These are phyloP conservation scores for Acanthochlamys bracteata DNA, from an alignment of 106 monocot species.

Conservation along the genomic window DNA sequence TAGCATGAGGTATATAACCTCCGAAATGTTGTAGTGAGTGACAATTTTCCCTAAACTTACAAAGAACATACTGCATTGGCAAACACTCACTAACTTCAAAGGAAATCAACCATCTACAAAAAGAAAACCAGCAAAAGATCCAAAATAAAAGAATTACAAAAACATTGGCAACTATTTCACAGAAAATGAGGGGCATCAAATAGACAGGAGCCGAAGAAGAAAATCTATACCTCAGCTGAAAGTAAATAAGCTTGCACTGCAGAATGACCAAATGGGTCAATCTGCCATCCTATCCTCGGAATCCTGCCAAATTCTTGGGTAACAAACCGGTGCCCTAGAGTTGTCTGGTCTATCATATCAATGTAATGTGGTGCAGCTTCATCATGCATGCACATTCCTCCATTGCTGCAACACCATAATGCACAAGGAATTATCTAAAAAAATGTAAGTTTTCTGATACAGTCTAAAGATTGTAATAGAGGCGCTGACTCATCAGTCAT, in stretches of 20 bases:
- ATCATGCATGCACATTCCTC: conserved; percentile 99
- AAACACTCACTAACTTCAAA: no score
- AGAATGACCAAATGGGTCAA: conserved; percentile 99
- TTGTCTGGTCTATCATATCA: conserved; percentile 99
- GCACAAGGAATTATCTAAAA: background rate
- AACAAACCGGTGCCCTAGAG: conserved; percentile 81
- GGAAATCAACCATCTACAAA: no score
- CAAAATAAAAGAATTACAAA: no score
- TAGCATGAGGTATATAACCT: no score
- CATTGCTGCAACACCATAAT: conserved; percentile 55
- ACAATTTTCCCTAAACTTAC: no score
- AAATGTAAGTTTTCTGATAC: no score
- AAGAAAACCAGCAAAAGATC: no score
- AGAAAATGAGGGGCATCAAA: background rate
- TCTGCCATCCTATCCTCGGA: conserved; percentile 97
- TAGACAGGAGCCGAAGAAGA: background rate
- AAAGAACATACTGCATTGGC: no score
- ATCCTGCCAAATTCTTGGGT: conserved; percentile 70
- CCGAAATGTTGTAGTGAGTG: no score
- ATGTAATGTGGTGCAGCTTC: conserved; percentile 89
- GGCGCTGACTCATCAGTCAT: no score
- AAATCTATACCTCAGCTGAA: conserved; percentile 59
- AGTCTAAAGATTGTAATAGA: no score
- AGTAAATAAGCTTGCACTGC: conserved; percentile 96
- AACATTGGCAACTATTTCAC: no score